These are phyloP conservation scores for Eucalyptus pauciflora DNA, from an alignment of 345 rosid species.

Conservation along the genomic window DNA sequence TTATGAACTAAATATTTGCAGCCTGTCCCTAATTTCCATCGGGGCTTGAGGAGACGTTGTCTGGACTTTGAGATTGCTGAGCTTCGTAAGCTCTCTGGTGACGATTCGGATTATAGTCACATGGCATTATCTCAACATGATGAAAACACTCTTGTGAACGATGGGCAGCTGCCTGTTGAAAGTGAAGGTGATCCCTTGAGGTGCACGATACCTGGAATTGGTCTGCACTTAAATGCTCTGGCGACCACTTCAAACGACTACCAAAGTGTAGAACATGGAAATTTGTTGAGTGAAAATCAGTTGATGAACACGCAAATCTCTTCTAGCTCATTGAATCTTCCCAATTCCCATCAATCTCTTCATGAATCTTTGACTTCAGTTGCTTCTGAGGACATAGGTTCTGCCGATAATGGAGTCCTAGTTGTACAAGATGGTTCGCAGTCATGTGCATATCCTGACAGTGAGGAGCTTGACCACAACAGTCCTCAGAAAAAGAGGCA, in stretches of 20 bases:
- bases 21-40: conserved; percentile 47
- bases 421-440: conserved; percentile 38
- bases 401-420: conserved; percentile 15
- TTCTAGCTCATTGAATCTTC: conserved; percentile 24
- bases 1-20: conserved; percentile 8
- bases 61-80: conserved; percentile 68
- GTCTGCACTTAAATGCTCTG: conserved; percentile 80
- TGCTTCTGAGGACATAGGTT: conserved; percentile 19
- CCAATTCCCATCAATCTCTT: conserved; percentile 1
- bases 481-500: conserved; percentile 85
- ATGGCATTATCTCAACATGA: conserved; percentile 3
- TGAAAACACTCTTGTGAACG: conserved; percentile 7
- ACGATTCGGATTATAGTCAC: conserved; percentile 7
- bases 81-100: conserved; percentile 30
- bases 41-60: conserved; percentile 87
- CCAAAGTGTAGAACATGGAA: conserved; percentile 16
- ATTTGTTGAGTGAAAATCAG: conserved; percentile 18
- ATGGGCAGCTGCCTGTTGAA: conserved; percentile 21
- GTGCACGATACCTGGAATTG: conserved; percentile 62
- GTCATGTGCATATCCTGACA: conserved; percentile 15
- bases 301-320: conserved; percentile 27
- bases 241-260: conserved; percentile 30
- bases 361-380: conserved; percentile 27
- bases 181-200: conserved; percentile 24
- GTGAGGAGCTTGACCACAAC: conserved; percentile 43